Base-by-base conservation (phyloP, 495 filamentous ascomycete genomes). In the Tirmania nivea region DNA sequence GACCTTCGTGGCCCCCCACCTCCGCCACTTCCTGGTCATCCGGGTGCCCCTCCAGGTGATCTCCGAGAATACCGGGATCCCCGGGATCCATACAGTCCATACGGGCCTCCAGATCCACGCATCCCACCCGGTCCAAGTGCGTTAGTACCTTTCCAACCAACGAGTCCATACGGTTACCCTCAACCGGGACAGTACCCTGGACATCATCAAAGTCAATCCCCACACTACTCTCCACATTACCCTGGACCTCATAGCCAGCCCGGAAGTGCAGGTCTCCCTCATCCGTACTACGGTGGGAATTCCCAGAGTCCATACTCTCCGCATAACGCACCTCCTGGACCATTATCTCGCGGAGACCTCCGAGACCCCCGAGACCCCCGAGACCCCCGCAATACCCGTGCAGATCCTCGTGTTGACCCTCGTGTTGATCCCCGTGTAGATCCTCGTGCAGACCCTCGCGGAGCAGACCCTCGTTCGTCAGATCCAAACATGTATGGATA, bases 101-200 rank as follows among this genome's bases (percentile, higher is more conserved):
- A 56, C 0, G 58, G 58, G 19, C 58, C 53, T 0, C 50, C 53
- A 2, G 55, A 60, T 1, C 47, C 57, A 8, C 56, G 51, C 1
- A 37, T 45, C 7, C 47, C 35, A 8, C 49, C 48, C 14, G 42
- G 20, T 31, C 25, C 25, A 7, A 31, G 25, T 31, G 39, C 39
- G 3, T 19, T 45, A 14, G 39, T 45, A 19, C 39, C 39, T 14
- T 45, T 45, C 39, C 48, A 50, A 25, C 48, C n/a, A 12, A 12
- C 48, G 1, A 8, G 21, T 42, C 55, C 55, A 8, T 57, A 54
- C 20, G 55, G 42, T 9, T 54, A 54, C 49, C 55, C 19, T 7
- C 52, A 39, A 10, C 52, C 52, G 10, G 52, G 21, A 4, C 35
- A 57, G 1, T 51, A 60, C 21, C 54, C 57, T 1, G 48, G 50